Evolutionary conservation across 2,329 filamentous ascomycete genomes (phyloP), one percentile per base, ranked within the genome.

Genomic region (Cordyceps militaris): DNA sequence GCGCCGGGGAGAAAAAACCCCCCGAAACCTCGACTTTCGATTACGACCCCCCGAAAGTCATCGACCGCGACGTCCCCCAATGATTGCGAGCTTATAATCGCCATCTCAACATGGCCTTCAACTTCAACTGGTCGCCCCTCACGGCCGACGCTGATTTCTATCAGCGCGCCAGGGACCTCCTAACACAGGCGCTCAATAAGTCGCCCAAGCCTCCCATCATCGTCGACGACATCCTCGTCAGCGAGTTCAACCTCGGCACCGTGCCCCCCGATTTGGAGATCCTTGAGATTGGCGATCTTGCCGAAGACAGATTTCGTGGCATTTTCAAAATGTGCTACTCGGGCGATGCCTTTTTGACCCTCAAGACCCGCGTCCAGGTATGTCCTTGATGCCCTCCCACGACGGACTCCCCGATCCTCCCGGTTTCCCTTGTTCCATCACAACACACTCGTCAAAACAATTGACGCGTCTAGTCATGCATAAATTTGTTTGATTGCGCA

Each of bases 81-180:
- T 74, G 72, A 65, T 68, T 60, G 62, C 66, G 66, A 67, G 65
- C 64, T 65, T 56, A 64, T 66, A 63, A 68, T 63, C 62, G 76
- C 75, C 74, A 76, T 76, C 74, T 75, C 74, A 80, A 76, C 75
- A 99, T 99, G 94, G 94, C 94, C 66, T 99, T 99, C 88, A 97
- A 97, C 81, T 99, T 99, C 89, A 97, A 97, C 90, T 99, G 94
- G 94, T 96, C 91, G 83, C 94, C 94, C 70, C 82, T 99, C 64
- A 94, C 95, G 76, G 93, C 93, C 70, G 94, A 97, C 77, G 93
- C 90, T 68, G 84, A 86, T 66, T 94, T 94, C 74, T 93, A 93
- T 75, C 84, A 88, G 71, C 88, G 91, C 66, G 93, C 94, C 53
- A 89, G 92, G 72, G 92, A 97, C 71, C 88, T 97, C 73, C 82